Evolutionary conservation across 106 monocot species (phyloP).

Genomic region (Dendrobium catenatum): DNA sequence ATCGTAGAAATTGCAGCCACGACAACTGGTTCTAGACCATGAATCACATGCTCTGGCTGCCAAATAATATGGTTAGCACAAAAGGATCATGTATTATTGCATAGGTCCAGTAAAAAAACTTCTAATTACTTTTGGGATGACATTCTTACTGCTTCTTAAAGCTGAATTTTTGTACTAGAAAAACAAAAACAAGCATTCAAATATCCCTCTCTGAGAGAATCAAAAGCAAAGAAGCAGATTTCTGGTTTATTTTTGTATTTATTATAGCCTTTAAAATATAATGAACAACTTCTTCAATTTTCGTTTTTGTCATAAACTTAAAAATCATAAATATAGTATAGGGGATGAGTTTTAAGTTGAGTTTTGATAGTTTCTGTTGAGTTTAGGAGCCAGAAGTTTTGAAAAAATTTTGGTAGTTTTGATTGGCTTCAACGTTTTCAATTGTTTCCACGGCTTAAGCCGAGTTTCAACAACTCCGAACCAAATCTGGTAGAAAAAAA

Average conservation of each 20-base stretch:
- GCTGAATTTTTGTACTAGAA: too few relatives aligned
- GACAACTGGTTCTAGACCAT: slow-evolving; percentile 45
- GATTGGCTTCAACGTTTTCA: neutral
- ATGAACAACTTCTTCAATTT: neutral
- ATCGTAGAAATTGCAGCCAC: slow-evolving; percentile 52
- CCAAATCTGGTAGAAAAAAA: neutral
- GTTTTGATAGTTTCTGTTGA: neutral
- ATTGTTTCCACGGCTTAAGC: neutral
- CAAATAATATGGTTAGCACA: neutral
- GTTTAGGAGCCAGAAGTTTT: neutral
- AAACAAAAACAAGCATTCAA: neutral
- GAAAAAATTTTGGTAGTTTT: neutral
- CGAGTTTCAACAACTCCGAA: neutral
- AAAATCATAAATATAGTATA: neutral
- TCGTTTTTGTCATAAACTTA: neutral
- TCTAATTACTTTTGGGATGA: too few relatives aligned
- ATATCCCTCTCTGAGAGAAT: neutral
- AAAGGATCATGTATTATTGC: neutral
- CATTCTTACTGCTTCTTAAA: too few relatives aligned
- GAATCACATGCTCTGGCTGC: slow-evolving; percentile 33
- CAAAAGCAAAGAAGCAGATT: too few relatives aligned
- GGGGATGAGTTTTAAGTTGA: neutral
- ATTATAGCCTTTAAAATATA: too few relatives aligned
- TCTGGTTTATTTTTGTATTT: too few relatives aligned
- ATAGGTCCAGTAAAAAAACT: too few relatives aligned